Evolutionary conservation across 1,284 basidiomycete species (phyloP), one percentile per base, ranked within the genome.

Genomic region (Cutaneotrichosporon sp.): DNA sequence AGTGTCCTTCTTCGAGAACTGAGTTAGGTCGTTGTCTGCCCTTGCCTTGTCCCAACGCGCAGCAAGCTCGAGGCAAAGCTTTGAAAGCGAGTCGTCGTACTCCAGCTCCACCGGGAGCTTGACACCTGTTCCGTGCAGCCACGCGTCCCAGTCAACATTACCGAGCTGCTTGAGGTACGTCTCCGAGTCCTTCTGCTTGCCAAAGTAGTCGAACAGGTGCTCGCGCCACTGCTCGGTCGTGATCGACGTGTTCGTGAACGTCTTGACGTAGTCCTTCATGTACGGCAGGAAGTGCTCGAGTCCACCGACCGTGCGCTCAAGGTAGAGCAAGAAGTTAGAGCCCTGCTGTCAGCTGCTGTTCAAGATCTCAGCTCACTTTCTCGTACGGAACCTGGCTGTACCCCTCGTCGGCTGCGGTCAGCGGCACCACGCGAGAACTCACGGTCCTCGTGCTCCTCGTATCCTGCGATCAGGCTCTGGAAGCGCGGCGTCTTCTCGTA

Each of bases 171-270:
- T 85, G 62, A 89, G 81, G 73, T 90, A 88, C 69, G 88, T 85
- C 10, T 82, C 77, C 11, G 84, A 85, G 73, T 89, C 81, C 68
- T 83, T 82, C 69, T 82, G 70, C 46, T 67, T 73, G 52, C 71
- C 81, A 80, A 87, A 98, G 78, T 89, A 96, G n/a, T 76, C 81
- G 72, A 89, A 91, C 22, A 99, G 82, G 75, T 98, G 92, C 5
- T 84, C 82, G 73, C 90, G 89, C 93, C 94, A 98, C 72, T 96
- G 86, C 46, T 87, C 83, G 0, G 93, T 97, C 16, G 89, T 90
- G 76, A 98, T 91, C 67, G 91, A 90, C 75, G 89, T 86, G 16
- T 92, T 83, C 36, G 73, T 73, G 69, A 83, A 85, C 1, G 80
- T 79, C 68, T 73, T 70, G 61, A 80, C 78, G 68, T 82, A 82